Conservation (phyloP, 208 protist species). For the Perkinsela sp. region DNA sequence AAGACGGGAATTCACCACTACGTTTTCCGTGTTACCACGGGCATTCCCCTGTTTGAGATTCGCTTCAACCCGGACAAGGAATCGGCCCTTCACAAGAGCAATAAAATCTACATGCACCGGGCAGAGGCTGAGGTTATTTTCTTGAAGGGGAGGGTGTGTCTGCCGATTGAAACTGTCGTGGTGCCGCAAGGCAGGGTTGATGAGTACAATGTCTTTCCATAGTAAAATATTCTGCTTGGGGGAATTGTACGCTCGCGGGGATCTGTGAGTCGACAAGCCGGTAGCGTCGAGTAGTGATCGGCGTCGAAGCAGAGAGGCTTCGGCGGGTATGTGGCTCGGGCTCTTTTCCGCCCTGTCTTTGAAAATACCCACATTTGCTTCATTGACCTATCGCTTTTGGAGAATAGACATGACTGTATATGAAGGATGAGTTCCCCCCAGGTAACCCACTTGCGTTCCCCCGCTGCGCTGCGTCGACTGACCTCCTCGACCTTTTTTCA, state of each 20-base stretch:
- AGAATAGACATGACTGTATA: too few species aligned
- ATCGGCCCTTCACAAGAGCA: neutral
- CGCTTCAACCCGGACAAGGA: conserved; percentile 9
- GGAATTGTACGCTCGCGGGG: too few species aligned
- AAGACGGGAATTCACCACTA: conserved; percentile 68
- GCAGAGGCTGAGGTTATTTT: conserved; percentile 62
- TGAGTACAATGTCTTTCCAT: conserved; percentile 62
- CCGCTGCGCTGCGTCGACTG: neutral
- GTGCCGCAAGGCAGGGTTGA: conserved; percentile 58
- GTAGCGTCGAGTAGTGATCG: too few species aligned
- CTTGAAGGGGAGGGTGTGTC: conserved; percentile 28
- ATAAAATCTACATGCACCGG: conserved; percentile 27
- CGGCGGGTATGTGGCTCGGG: too few species aligned
- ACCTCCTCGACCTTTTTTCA: neutral
- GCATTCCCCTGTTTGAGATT: conserved; percentile 53
- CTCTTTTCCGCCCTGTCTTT: too few species aligned
- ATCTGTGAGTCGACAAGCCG: too few species aligned
- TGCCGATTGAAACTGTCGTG: conserved; percentile 50
- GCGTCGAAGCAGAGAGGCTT: too few species aligned
- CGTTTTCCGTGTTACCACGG: conserved; percentile 61
- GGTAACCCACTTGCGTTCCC: neutral
- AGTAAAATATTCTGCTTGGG: too few species aligned
- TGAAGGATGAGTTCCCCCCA: too few species aligned
- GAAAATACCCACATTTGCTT: too few species aligned
- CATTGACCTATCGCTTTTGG: too few species aligned